phyloP scores from a whole-genome alignment of 768 basidiomycete species.

The Pulveroboletus sp. region DNA sequence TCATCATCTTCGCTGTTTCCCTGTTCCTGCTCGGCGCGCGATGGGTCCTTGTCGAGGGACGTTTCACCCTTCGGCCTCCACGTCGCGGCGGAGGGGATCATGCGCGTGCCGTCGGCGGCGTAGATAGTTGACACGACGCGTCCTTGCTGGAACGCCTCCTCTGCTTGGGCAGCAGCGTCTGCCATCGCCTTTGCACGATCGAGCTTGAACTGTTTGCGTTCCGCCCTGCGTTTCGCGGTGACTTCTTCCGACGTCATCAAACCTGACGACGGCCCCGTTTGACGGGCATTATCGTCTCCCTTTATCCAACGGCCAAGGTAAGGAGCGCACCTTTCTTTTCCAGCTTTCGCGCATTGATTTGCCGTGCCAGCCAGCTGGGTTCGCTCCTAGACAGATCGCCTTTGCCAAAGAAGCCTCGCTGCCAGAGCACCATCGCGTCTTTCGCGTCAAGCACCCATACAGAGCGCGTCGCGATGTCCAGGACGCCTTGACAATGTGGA shows the following conservation, averaged over 20 bases:
- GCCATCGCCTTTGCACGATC: constrained; percentile 89
- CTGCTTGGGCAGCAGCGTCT: constrained; percentile 73
- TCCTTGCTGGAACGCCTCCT: constrained; percentile 70
- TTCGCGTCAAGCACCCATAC: constrained; percentile 74
- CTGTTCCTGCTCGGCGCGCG: constrained; percentile 27
- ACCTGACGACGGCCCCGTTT: not conserved
- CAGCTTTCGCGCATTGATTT: constrained; percentile 56
- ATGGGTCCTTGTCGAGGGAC: constrained; percentile 10
- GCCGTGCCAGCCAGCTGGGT: constrained; percentile 85
- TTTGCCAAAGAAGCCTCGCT: constrained; percentile 94
- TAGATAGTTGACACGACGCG: constrained; percentile 58
- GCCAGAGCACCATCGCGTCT: constrained; percentile 75
- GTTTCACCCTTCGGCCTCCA: constrained; percentile 54
- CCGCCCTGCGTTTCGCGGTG: constrained; percentile 80
- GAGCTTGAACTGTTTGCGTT: constrained; percentile 89
- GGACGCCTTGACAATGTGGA: constrained; percentile 71
- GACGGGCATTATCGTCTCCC: not conserved
- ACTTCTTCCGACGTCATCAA: constrained; percentile 83
- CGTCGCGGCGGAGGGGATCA: constrained; percentile 75
- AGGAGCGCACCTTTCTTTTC: constrained; percentile 49
- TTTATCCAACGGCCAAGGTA: not conserved
- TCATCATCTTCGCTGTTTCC: constrained; percentile 32
- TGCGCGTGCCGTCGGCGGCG: constrained; percentile 41
- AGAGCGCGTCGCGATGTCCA: constrained; percentile 77
- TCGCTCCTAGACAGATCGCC: constrained; percentile 93